phyloP scores from a whole-genome alignment of 1,139 yeast genomes.

The Tardiomyces digboiensis region DNA sequence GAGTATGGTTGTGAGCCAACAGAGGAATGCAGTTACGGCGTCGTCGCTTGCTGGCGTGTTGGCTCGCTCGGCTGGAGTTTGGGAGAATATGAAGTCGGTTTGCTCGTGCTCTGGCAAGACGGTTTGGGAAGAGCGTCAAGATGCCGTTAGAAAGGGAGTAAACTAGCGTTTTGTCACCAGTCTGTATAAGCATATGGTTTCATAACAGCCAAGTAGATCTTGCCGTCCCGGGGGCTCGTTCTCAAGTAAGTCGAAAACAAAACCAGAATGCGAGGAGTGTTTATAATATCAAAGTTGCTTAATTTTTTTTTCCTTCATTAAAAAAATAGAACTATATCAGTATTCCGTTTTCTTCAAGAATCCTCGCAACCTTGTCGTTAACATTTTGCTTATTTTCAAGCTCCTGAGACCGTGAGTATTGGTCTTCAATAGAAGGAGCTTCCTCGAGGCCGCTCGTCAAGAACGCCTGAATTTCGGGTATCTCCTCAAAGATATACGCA shows the following conservation, averaged over 20 bases:
- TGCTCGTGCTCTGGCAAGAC: constrained; percentile 96
- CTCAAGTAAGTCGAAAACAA: constrained; percentile 1
- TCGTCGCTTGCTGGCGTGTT: constrained; percentile 69
- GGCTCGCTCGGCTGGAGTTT: constrained; percentile 93
- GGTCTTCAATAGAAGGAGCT: constrained; percentile 72
- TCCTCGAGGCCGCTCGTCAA: constrained; percentile 48
- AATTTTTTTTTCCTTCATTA: too few relatives aligned
- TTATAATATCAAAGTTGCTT: too few relatives aligned
- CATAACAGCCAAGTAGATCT: too few relatives aligned
- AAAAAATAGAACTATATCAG: too few relatives aligned
- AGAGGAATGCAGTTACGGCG: constrained; percentile 27
- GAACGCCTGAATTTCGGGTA: constrained; percentile 56
- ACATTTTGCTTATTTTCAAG: constrained; percentile 23
- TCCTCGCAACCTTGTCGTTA: constrained; percentile 17
- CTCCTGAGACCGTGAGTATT: constrained; percentile 54
- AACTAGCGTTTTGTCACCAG: too few relatives aligned
- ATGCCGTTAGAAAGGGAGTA: constrained; percentile 55
- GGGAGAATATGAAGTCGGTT: constrained; percentile 92
- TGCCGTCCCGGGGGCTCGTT: too few relatives aligned
- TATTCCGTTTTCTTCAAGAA: constrained; percentile 20
- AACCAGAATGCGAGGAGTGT: too few relatives aligned
- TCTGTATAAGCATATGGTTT: too few relatives aligned
- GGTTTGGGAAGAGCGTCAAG: constrained; percentile 88
- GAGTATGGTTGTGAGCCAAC: constrained; percentile 51
- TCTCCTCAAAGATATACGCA: constrained; percentile 55